Base-by-base conservation (phyloP, 768 basidiomycete species). In the Podaxis sp. region DNA sequence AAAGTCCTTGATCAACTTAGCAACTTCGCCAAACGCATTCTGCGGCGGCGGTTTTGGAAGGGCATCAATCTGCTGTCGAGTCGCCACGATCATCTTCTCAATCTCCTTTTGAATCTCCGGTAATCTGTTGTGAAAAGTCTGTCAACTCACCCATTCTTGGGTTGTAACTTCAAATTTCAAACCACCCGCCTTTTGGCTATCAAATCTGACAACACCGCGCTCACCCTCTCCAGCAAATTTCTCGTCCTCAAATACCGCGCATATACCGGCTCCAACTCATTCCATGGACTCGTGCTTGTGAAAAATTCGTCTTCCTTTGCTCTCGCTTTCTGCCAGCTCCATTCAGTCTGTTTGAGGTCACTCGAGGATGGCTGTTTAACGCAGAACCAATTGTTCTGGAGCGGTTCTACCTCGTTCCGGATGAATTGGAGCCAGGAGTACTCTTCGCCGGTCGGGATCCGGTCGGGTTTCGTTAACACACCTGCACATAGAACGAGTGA, bases 391-490 rank as follows among this genome's bases (percentile, higher is more conserved):
- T 82, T 82, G 57, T 87, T 82, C 3, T 78, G 75, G 1, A 87
- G 76, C 0, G 77, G 65, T 61, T 83, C 77, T 5, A 74, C 77
- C 29, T 86, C 85, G 63, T 86, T 84, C 6, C 80, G 73, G 38
- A 89, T 82, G 64, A 84, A 81, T 0, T 72, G 71, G 1, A 89
- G 61, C 90, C 90, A 91, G 1, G 66, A 71, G 0, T 71, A 71
- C 57, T 86, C 84, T 36, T 86, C 84, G 0, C 84, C 85, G 1
- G 69, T 55, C 0, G 82, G 82, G 60, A 87, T 89, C 7, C 86
- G 82, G 65, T 90, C 90, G 0, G 88, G 88, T 65, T 93, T 91
- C 0, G 89, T 93, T 19, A 90, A 77, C 17, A 90, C 87, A 52
- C 89, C 89, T 89, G 13, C 37, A 38, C 11, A 6, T 3, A 36